Evolutionary conservation across 345 rosid genomes (phyloP).

Genomic region (Odontarrhena argentea): DNA sequence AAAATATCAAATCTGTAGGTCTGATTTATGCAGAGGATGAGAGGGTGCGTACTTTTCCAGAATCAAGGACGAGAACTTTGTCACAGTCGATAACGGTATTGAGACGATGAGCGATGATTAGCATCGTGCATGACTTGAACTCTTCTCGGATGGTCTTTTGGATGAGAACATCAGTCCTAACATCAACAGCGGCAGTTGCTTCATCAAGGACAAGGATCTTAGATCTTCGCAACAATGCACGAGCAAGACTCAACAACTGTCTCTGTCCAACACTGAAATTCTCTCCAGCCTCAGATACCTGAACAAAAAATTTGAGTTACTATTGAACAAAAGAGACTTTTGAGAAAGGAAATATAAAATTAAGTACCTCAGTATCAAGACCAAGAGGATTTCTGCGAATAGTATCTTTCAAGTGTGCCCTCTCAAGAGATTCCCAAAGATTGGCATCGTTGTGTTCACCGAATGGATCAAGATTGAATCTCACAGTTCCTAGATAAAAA

Average conservation of each 20-base stretch:
- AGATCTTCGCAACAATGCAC: conserved; percentile 90
- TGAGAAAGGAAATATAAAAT: conserved; percentile 8
- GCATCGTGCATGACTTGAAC: conserved; percentile 93
- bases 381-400: conserved; percentile 82
- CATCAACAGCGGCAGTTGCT: conserved; percentile 99
- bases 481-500: conserved; percentile 68
- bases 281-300: conserved; percentile 97
- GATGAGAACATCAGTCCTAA: conserved; percentile 95
- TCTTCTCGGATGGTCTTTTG: conserved; percentile 99
- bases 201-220: conserved; percentile 98
- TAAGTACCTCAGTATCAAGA: conserved; percentile 83
- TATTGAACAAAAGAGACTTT: conserved; percentile 13
- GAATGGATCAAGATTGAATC: conserved; percentile 98
- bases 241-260: conserved; percentile 95
- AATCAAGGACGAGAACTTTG: conserved; percentile 81
- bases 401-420: conserved; percentile 94
- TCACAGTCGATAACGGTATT: conserved; percentile 97
- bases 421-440: conserved; percentile 97
- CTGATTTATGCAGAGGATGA: background rate
- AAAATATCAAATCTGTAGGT: conserved; percentile 1
- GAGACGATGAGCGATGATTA: conserved; percentile 94
- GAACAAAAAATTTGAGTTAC: conserved; percentile 16
- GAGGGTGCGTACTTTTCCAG: conserved; percentile 69
- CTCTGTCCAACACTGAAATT: conserved; percentile 99
- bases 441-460: conserved; percentile 95